Evolutionary conservation across 2,329 filamentous ascomycete species (phyloP).

Genomic region (Aspergillus intermedius): DNA sequence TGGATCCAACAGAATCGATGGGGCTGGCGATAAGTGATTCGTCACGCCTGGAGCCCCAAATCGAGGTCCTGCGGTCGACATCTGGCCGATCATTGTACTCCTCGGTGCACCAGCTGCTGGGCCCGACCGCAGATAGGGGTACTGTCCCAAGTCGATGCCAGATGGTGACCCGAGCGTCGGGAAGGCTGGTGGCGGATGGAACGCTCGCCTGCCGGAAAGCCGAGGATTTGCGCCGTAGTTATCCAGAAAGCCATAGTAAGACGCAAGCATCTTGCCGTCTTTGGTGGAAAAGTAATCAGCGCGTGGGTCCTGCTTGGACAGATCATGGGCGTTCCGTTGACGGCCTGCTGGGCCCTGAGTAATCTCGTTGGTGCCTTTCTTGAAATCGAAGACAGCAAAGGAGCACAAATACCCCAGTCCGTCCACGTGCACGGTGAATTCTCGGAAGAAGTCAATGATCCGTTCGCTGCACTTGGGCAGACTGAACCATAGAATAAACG

Average conservation of each 20-base stretch:
- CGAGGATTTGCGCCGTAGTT: slow-evolving; percentile 76
- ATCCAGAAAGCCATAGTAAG: slow-evolving; percentile 89
- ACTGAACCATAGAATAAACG: slow-evolving; percentile 79
- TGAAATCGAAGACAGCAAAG: slow-evolving; percentile 95
- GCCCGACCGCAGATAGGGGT: background rate
- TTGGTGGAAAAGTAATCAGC: slow-evolving; percentile 94
- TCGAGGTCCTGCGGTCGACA: slow-evolving; percentile 8
- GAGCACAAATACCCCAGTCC: slow-evolving; percentile 94
- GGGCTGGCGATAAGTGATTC: slow-evolving; percentile 31
- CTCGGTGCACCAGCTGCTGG: no score
- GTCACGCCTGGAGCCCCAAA: slow-evolving; percentile 13
- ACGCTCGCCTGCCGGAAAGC: slow-evolving; percentile 43
- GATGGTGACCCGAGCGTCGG: slow-evolving; percentile 61
- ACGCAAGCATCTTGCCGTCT: slow-evolving; percentile 97
- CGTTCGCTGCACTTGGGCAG: slow-evolving; percentile 84
- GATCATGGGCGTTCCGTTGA: slow-evolving; percentile 11
- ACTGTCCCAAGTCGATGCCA: slow-evolving; percentile 37
- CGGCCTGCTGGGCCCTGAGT: slow-evolving; percentile 33
- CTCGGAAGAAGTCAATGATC: slow-evolving; percentile 94
- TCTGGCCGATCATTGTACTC: no score
- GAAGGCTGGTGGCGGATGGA: slow-evolving; percentile 70
- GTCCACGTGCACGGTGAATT: slow-evolving; percentile 95
- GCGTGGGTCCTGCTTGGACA: slow-evolving; percentile 56
- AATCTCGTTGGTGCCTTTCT: slow-evolving; percentile 62
- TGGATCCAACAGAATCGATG: slow-evolving; percentile 42